Evolutionary conservation across 345 rosid species (phyloP), one percentile per base, ranked within the genome.

Genomic region (Euphorbia tirucalli): DNA sequence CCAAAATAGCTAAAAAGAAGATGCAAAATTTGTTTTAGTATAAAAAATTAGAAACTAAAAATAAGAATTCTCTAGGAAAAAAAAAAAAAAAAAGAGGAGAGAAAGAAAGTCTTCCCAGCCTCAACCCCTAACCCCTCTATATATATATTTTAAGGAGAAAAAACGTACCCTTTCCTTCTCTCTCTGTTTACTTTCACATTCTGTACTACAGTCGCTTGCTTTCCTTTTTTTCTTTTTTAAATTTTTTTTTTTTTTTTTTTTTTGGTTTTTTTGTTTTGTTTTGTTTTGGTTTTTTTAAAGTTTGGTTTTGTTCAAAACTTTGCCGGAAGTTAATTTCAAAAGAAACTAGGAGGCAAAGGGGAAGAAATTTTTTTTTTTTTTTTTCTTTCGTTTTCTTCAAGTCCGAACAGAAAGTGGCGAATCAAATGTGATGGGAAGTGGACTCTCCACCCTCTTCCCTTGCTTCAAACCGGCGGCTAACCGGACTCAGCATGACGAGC

Each of bases 391-490:
- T 76, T 63, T 77, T 85, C 82, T 76, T 32, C 57, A 72, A 67
- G 66, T 30, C 82, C 80, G 59, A 72, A 72, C 78, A 60, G 79
- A 74, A 75, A 28, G 73, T 56, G 87, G 78, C 78, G 81, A 77
- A 73, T 85, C 95, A 89, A 92, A 88, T 94, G 98, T 89, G 95
- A 94, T 94, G 98, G 98, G 98, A 80, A 87, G 92, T 80, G 93
- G 96, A 79, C 80, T 92, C 78, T 94, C 96, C 75, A 78, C 87
- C 69, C 44, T 68, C 70, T 75, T 87, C 84, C 90, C 94, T 74
- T 94, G 98, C 82, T 78, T 91, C 74, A 88, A 83, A 59, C 88
- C 90, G 81, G 87, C 76, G 43, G 50, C 77, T 54, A 67, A 22
- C 57, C 70, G 55, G 55, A 65, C 9, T 74, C 87, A 79, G 9